Evolutionary conservation across 2,329 filamentous ascomycete genomes (phyloP).

Genomic region (Cercospora sp.): DNA sequence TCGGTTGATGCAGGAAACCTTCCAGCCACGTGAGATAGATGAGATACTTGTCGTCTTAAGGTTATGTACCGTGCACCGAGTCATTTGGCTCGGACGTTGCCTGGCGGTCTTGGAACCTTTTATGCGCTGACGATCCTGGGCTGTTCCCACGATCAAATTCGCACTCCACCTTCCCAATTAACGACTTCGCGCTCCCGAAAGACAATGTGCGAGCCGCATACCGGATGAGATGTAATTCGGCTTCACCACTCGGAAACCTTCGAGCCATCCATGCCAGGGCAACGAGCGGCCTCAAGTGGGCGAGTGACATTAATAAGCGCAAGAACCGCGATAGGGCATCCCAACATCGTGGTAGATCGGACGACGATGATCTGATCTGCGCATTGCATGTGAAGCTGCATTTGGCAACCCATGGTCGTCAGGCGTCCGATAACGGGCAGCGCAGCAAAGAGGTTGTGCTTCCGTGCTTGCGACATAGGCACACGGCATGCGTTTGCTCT

Average conservation of each 20-base stretch:
- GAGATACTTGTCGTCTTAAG: neutral
- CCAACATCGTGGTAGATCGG: neutral
- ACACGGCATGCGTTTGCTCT: neutral
- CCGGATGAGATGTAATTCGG: neutral
- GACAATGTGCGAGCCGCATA: neutral
- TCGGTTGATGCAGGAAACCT: neutral
- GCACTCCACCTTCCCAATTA: neutral
- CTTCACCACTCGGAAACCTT: neutral
- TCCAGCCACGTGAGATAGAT: slow-evolving; percentile 1
- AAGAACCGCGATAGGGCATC: neutral
- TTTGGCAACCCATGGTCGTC: neutral
- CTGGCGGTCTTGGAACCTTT: neutral
- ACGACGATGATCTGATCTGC: neutral
- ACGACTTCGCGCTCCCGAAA: neutral
- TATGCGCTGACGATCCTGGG: neutral
- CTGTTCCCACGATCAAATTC: neutral
- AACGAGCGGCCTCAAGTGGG: neutral
- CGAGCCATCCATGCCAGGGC: neutral
- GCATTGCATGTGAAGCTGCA: neutral
- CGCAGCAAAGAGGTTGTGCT: neutral
- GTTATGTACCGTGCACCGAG: neutral
- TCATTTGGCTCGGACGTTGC: neutral
- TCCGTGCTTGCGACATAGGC: neutral
- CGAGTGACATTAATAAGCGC: neutral
- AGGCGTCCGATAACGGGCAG: neutral